Evolutionary conservation across 2,329 filamentous ascomycete genomes (phyloP), one percentile per base, ranked within the genome.

Genomic region (Aspergillus amoenus): DNA sequence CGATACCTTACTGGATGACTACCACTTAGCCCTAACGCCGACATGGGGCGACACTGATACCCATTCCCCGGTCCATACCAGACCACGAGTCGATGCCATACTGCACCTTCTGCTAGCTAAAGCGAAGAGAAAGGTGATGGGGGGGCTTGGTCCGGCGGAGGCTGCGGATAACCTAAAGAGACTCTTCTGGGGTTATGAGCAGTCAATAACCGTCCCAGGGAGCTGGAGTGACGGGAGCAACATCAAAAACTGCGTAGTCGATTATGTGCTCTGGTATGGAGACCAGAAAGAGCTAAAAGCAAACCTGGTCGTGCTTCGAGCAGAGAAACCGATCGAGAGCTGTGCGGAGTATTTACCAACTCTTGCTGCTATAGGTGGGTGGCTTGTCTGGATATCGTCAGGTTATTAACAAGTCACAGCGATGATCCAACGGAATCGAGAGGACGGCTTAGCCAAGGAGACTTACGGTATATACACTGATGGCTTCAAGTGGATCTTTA

Each of bases 121-220:
- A 18, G 44, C 18, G 3, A 42, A 48, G 24, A 5, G 27, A 7
- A 37, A 41, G 27, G 12, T 44, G 6, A 3, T 30, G 4, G 27
- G 9, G 9, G 4, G 4, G 2, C 27, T 30, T 12, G 27, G 1
- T 11, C 6, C 11, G 5, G 7, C 17, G 7, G 7, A 9, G 5
- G n/a, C 17, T 15, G 41, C 27, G 3, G 18, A 17, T n/a, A 47
- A 12, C 12, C n/a, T 48, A 12, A 5, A 24, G 3, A 42, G 21
- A 7, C 22, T 55, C 17, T 48, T 48, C n/a, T 55, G 52, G 37
- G 15, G n/a, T 21, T 43, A 47, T 24, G 43, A 55, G 39, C 52
- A 48, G 37, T 12, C 48, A 4, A 22, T 55, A n/a, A 6, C 6
- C 17, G 15, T 48, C 13, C 22, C 42, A 15, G 39, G 34, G 13